phyloP scores from a whole-genome alignment of 139 green algal species.

The Micractinium conductrix region DNA sequence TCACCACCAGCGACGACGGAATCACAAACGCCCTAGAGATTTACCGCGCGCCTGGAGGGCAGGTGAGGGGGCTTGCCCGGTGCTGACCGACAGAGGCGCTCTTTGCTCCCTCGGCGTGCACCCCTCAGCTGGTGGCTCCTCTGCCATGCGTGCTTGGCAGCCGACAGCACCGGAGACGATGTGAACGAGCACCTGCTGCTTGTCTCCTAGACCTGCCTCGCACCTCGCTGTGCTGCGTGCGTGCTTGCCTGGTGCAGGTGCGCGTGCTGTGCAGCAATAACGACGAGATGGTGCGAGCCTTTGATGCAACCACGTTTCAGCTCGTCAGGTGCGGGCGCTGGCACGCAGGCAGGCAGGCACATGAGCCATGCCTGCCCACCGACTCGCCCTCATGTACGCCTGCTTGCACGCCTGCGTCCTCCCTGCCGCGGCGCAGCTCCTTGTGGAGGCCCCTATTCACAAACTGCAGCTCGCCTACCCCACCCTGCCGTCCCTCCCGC shows the following conservation, averaged over 20 bases:
- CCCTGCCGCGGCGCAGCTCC: background rate
- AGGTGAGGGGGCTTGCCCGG: background rate
- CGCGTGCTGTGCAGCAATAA: constrained; percentile 88
- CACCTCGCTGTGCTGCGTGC: too few relatives aligned
- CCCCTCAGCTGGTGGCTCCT: too few relatives aligned
- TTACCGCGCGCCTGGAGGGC: background rate
- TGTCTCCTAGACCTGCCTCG: too few relatives aligned
- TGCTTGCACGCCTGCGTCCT: too few relatives aligned
- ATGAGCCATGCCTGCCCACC: too few relatives aligned
- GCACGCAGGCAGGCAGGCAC: too few relatives aligned
- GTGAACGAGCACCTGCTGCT: too few relatives aligned
- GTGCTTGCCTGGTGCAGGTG: background rate
- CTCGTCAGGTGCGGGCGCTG: constrained; percentile 23
- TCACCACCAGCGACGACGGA: constrained; percentile 78
- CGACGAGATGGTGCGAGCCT: constrained; percentile 73
- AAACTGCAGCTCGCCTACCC: background rate
- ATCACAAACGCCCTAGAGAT: constrained; percentile 97
- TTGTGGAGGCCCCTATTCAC: background rate
- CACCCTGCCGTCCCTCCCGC: background rate
- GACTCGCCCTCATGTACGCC: too few relatives aligned
- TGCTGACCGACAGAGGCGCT: background rate
- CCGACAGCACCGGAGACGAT: too few relatives aligned
- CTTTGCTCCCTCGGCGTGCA: too few relatives aligned
- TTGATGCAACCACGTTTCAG: constrained; percentile 55
- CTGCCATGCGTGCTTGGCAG: too few relatives aligned